Evolutionary conservation across 2,329 filamentous ascomycete species (phyloP), one percentile per base, ranked within the genome.

Genomic region (Mycosphaerella arachidis): DNA sequence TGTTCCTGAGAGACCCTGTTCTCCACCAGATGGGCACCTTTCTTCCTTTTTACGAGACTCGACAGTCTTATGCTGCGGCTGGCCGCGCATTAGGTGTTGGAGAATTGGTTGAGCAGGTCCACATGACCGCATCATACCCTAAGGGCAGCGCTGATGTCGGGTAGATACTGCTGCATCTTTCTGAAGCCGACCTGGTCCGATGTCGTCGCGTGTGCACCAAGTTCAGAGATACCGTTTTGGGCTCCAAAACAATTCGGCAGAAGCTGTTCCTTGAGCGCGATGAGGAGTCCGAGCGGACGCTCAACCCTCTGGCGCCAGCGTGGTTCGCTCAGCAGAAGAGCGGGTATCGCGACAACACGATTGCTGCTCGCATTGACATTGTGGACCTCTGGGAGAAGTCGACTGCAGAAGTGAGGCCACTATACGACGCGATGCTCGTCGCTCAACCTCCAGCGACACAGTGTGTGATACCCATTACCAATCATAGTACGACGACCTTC

Each of bases 261-360:
- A 54, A 31, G 24, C 48, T 67, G 8, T 67, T 61, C 50, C 55
- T 67, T 10, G 63, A 66, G 20, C 35, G 57, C 13, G 60, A 64
- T n/a, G 53, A 53, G 12, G 24, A 53, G 8, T 46, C 27, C 35
- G 54, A 62, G 29, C 60, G 60, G 2, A 53, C 35, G 8, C 54
- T 63, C 51, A 65, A 66, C 18, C 61, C 63, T 29, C 37, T 67
- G 33, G 57, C 59, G 12, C 65, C 65, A 27, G 30, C 48, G 0
- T 67, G 61, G 55, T 67, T 66, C 37, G 35, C 55, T 24, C 61
- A 61, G 7, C 56, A 61, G 16, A 59, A 55, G 20, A 56, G 31
- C 52, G 65, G 65, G 12, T 65, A 65, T 35, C 59, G 65, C n/a
- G 57, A 60, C 50, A 60, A 48, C 29, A 67, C 65, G 1, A 64